Conservation (phyloP, 768 basidiomycete genomes). For the Russula griseocarnosa region DNA sequence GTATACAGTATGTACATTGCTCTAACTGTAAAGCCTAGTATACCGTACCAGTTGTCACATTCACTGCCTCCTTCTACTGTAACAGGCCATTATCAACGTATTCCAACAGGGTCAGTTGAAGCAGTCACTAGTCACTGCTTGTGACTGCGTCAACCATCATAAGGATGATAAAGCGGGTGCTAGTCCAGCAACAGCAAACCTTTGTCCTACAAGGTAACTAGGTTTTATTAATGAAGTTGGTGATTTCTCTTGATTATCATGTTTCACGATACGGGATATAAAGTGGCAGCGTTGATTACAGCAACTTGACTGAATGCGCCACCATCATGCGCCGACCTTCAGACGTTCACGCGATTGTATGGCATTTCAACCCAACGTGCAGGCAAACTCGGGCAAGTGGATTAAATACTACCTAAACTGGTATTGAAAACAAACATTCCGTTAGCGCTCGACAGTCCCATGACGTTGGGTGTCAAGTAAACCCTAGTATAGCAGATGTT, state of each 20-base stretch:
- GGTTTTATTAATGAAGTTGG: neutral
- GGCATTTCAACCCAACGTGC: neutral
- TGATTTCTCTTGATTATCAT: neutral
- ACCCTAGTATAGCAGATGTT: neutral
- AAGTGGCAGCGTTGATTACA: neutral
- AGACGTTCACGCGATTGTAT: neutral
- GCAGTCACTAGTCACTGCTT: neutral
- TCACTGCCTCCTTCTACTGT: too few species aligned
- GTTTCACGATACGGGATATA: neutral
- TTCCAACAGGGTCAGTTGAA: too few species aligned
- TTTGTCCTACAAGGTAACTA: too few species aligned
- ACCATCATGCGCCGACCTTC: neutral
- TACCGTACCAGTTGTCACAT: too few species aligned
- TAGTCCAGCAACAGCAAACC: too few species aligned
- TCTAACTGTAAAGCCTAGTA: too few species aligned
- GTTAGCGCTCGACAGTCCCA: neutral
- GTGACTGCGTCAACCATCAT: neutral
- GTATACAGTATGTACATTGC: too few species aligned
- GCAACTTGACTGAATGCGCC: neutral
- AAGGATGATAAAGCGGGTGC: neutral
- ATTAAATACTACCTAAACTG: neutral
- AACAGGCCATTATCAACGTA: too few species aligned
- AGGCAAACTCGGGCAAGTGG: neutral
- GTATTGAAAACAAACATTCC: neutral
- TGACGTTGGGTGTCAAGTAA: neutral